Conservation (phyloP, 106 monocot genomes). For the Allium fistulosum region DNA sequence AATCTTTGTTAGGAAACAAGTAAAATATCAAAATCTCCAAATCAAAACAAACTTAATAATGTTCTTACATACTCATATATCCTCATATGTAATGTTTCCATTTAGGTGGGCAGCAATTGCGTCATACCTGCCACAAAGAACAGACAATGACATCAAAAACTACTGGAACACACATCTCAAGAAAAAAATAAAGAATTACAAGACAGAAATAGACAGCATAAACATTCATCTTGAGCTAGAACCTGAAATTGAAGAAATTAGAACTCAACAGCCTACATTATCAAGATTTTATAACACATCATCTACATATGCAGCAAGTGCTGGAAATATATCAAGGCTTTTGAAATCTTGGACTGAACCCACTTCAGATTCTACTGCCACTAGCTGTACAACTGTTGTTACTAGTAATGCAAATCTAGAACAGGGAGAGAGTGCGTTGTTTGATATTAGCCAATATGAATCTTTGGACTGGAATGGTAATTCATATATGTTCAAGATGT, state of each 20-base stretch:
- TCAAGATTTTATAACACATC: background rate
- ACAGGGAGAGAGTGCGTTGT: background rate
- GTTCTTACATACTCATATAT: background rate
- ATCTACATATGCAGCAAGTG: constrained; percentile 33
- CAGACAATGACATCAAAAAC: background rate
- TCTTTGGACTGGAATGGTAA: too few species aligned
- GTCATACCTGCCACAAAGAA: constrained; percentile 20
- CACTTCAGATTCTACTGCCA: constrained; percentile 1
- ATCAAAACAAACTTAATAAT: background rate
- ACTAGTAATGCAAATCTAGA: background rate
- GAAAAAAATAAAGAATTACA: constrained; percentile 42
- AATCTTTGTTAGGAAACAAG: constrained; percentile 33
- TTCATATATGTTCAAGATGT: too few species aligned
- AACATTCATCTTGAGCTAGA: background rate
- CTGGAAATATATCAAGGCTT: constrained; percentile 50
- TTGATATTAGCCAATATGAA: background rate
- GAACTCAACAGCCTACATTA: background rate
- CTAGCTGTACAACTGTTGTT: background rate
- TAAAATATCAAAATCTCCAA: background rate
- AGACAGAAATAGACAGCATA: constrained; percentile 3
- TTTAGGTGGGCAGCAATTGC: background rate
- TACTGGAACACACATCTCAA: constrained; percentile 12
- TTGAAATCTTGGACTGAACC: constrained; percentile 40
- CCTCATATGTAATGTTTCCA: background rate
- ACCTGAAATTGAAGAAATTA: background rate